Evolutionary conservation across 2,329 filamentous ascomycete species (phyloP), one percentile per base, ranked within the genome.

Genomic region (Pseudopyrenochaeta lycopersici): DNA sequence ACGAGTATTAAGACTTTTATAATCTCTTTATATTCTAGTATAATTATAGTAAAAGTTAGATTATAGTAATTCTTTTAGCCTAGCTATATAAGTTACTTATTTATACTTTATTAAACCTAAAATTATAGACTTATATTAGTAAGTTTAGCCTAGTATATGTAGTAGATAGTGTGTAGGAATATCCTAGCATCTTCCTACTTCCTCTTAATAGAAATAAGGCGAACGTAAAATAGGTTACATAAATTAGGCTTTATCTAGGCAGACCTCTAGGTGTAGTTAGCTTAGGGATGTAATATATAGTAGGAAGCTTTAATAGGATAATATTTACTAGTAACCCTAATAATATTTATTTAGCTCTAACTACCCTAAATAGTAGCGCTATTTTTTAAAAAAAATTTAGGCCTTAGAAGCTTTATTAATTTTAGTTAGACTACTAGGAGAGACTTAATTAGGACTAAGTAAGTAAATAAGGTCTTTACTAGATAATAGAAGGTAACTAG

Each of bases 11-110:
- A 27, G 43, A 46, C 10, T 46, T 46, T 29, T 29, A 29, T 18
- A 29, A 46, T 18, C 43, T 29, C 6, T 35, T n/a, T 18, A 29
- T 46, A 5, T 46, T 46, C 43, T 46, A 29, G 43, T 29, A 46
- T 46, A 29, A 46, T 46, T 33, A 27, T 14, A 46, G 29, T 29
- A 46, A 46, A 14, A 46, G 35, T n/a, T 46, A 29, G 43, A 36
- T 46, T 46, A 12, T 18, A 23, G 31, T 36, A 33, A 46, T 46
- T 21, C 7, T 29, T 36, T 36, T 46, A 18, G 43, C 43, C 31
- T 12, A 46, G 20, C 43, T 46, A 20, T 29, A 35, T 29, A 46
- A 46, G 43, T 5, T 46, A 23, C 43, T 46, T 17, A 36, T 46
- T 36, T 46, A 46, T 17, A 46, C 43, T 4, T 46, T 29, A 5